These are phyloP conservation scores for Oidiodendron maius DNA, from an alignment of 495 filamentous ascomycete species.

Conservation along the genomic window DNA sequence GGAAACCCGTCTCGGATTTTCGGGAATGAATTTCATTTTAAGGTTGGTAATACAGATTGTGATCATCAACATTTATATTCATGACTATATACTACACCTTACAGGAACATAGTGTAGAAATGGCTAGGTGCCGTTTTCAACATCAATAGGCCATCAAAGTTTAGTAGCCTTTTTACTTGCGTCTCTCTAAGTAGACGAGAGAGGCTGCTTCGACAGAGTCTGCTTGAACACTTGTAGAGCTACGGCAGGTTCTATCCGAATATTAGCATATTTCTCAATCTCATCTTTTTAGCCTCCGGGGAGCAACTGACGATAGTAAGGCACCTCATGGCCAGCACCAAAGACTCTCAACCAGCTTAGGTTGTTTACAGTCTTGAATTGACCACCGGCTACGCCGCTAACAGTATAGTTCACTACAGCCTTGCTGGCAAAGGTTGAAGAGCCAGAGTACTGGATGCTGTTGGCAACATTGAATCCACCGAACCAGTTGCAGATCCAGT, in stretches of 20 bases:
- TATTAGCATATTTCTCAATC: neutral
- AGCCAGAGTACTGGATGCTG: constrained; percentile 31
- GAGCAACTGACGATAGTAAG: constrained; percentile 20
- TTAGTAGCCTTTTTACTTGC: too few species aligned
- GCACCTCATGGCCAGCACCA: constrained; percentile 47
- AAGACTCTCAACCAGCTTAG: constrained; percentile 46
- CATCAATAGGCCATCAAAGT: too few species aligned
- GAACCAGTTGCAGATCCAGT: constrained; percentile 53
- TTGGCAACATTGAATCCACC: constrained; percentile 39
- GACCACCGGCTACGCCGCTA: constrained; percentile 36
- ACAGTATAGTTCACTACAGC: constrained; percentile 40
- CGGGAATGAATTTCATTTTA: too few species aligned
- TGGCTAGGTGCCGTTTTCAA: too few species aligned
- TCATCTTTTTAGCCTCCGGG: too few species aligned
- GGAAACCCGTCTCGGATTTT: too few species aligned
- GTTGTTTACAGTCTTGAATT: constrained; percentile 45
- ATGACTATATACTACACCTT: too few species aligned
- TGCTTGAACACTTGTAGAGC: constrained; percentile 48
- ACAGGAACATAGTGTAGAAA: too few species aligned
- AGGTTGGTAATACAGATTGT: too few species aligned
- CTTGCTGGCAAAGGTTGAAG: constrained; percentile 31
- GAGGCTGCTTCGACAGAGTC: constrained; percentile 34
- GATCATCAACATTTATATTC: too few species aligned
- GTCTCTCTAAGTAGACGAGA: constrained; percentile 35
- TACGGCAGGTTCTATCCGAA: constrained; percentile 24